Base-by-base conservation (phyloP, 345 rosid genomes). In the Dovyalis caffra region DNA sequence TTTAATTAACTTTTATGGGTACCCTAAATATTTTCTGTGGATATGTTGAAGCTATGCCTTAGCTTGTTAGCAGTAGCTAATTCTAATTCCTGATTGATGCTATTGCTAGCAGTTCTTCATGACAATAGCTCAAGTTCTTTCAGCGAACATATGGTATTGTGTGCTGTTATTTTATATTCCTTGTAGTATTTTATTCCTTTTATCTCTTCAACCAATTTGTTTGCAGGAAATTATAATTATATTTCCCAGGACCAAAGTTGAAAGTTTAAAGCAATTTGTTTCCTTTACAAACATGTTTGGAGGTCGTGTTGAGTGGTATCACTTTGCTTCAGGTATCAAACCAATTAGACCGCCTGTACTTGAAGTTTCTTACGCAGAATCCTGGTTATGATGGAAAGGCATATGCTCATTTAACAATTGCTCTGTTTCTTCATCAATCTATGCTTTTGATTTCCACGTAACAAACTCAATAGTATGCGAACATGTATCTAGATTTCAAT, bases 361-460 rank as follows among this genome's bases (percentile, higher is more conserved):
- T 87, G 40, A 95, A 93, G 85, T 95, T 95, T 72, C 70, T 89
- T 23, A 95, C 85, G 78, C 87, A 95, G 66, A 95, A 91, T 84
- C 95, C 99, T 71, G 95, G 93, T 64, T 95, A 95, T 84, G 87
- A 90, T 70, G 99, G 99, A 80, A 93, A 95, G 99, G 99, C 93
- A 74, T 66, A 34, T 70, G 57, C 63, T 82, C 16, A 71, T n/a
- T 80, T 76, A 67, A 58, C 69, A 53, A 14, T 12, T 65, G 6
- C 37, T 76, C 33, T 38, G 29, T 66, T 60, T 61, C 67, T 77
- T 76, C n/a, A 69, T 74, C 78, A 76, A 81, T 51, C 45, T 34
- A 33, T 56, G 26, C 51, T 64, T 32, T 64, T 28, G 20, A 66
- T 49, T 80, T 60, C 31, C 29, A 67, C 29, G 8, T 2, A 26